Base-by-base conservation (phyloP, 306 rosid genomes). In the Albizia julibrissin region DNA sequence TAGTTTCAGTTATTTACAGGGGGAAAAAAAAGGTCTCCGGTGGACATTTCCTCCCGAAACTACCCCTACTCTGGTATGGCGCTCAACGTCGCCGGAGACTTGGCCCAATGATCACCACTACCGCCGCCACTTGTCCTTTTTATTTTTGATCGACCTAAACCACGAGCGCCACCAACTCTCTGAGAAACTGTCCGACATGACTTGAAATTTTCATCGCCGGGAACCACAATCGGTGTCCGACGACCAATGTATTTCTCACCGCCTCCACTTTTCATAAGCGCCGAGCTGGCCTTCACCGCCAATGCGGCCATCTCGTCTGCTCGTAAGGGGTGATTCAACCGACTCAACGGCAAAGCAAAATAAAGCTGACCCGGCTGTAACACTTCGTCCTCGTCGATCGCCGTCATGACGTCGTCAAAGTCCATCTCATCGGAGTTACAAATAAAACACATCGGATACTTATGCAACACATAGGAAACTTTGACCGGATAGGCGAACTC, bases 341-440 rank as follows among this genome's bases (percentile, higher is more conserved):
- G 79, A 49, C 46, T 84, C 77, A 91, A 77, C 3, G 98, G 98
- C 68, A 95, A 79, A 10, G 92, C 97, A 65, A 95, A 95, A 84
- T 95, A 95, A 6, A 93, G 97, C 79, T 93, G 94, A 4, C 99
- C 99, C 0, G 85, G 88, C n/a, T 65, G 86, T 29, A 95, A 90
- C 59, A 81, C 91, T 2, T 93, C 91, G 18, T 89, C 86, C 27
- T 80, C 96, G 39, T 78, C 56, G 9, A 95, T 81, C 1, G 96
- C 91, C 10, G 58, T 76, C 0, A 93, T 85, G 78, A 89, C 88
- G 82, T 85, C 91, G 88, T 91, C 91, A 66, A 89, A 93, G 40
- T 83, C 90, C 91, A 95, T 88, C n/a, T 93, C 97, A 78, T 95
- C 97, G 27, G 99, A 87, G 85, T 93, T 88, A 44, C 97, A 93